Base-by-base conservation (phyloP, 805 yeast species). In the Candida boleticola region DNA sequence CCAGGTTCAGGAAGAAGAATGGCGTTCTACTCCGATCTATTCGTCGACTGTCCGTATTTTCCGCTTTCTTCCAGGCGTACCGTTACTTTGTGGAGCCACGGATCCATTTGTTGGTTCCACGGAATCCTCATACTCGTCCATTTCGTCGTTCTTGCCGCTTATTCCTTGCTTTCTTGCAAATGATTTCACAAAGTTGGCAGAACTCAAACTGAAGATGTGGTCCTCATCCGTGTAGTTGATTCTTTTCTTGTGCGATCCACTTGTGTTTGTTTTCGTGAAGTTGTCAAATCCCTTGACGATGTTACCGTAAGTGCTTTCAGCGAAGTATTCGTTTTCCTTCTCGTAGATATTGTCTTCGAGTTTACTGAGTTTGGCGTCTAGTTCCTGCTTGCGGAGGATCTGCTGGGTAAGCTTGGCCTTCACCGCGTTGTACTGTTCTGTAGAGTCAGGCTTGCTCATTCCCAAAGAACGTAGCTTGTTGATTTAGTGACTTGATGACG, bases 201-300 rank as follows among this genome's bases (percentile, higher is more conserved):
- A 81, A 47, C 92, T 82, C 57, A 85, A 65, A 27, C 90, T 82
- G 62, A 89, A 89, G 3, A 89, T 77, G 37, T 95, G 79, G 54
- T 89, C 97, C 27, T 83, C 85, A 47, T 86, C 92, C 0, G 81
- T 69, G 64, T 77, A 76, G 39, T 72, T 58, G 45, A 76, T 66
- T 63, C 79, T 71, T 55, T 75, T 73, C 62, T 68, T 71, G 42
- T 54, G 58, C n/a, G 73, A 53, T 20, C 67, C 55, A 2, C 66
- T 60, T 23, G 59, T 47, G 18, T 53, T 49, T 25, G 53, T 62
- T 50, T 84, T 85, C 37, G 83, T 73, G 55, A 86, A 85, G 52
- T 80, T 84, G 37, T 90, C 97, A 54, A 89, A 90, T 1, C 98
- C 98, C 48, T 85, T 84, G n/a, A 89, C 85, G 21, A 92, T 83